Evolutionary conservation across 1,139 yeast genomes (phyloP).

Genomic region (Debaryomyces psychrophilus): DNA sequence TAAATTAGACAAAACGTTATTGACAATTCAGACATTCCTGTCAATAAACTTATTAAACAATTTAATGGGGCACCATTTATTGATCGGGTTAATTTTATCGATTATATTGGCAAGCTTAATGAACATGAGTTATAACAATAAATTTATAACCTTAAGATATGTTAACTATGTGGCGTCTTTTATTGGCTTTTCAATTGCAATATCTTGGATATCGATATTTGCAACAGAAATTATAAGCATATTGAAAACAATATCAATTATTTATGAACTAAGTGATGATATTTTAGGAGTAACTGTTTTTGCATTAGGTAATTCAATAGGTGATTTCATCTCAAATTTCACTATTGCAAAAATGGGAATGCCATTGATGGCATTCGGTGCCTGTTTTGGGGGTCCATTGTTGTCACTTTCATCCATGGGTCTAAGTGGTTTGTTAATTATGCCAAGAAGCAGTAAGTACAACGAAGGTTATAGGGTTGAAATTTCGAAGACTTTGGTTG

Average conservation of each 20-base stretch:
- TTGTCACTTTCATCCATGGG: constrained; percentile 51
- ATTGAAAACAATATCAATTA: constrained; percentile 62
- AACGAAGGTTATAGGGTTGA: constrained; percentile 32
- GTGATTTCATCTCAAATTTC: constrained; percentile 83
- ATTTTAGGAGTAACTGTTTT: constrained; percentile 82
- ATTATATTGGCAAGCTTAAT: constrained; percentile 12
- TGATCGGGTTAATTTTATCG: constrained; percentile 18
- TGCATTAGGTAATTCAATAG: constrained; percentile 91
- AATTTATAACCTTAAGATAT: constrained; percentile 13
- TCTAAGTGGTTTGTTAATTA: constrained; percentile 61
- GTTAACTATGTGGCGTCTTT: constrained; percentile 42
- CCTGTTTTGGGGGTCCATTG: constrained; percentile 93
- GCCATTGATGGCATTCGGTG: constrained; percentile 91
- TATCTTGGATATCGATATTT: constrained; percentile 73
- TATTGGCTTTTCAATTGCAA: constrained; percentile 67
- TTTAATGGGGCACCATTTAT: constrained; percentile 14
- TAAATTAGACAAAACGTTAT: constrained; percentile 21
- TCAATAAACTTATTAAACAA: constrained; percentile 22
- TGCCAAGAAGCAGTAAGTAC: constrained; percentile 26
- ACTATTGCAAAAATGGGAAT: constrained; percentile 86
- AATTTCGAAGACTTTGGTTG: constrained; percentile 43
- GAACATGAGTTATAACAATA: constrained; percentile 11
- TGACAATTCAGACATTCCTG: constrained; percentile 24
- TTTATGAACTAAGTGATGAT: constrained; percentile 72
- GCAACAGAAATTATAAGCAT: constrained; percentile 78